Percentiles rank a stretch among this genome's conserved stretches.
Conservation (phyloP, 2,329 filamentous ascomycete species). For the Alternaria incomplexa region DNA sequence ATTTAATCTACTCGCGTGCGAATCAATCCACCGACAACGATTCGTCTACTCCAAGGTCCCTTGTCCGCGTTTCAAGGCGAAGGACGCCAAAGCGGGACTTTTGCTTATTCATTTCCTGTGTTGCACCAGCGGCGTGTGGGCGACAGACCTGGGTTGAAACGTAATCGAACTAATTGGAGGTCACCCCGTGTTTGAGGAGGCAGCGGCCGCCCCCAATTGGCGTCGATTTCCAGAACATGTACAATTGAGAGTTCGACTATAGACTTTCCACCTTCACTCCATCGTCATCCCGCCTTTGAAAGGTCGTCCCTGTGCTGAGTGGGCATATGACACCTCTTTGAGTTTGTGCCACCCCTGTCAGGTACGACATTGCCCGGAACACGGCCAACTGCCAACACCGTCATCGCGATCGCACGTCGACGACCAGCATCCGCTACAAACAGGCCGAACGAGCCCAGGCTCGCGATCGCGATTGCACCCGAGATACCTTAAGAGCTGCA, state of each 20-base stretch:
- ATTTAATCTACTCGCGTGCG: conserved; percentile 15
- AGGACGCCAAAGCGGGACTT: conserved; percentile 17
- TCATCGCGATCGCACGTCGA: conserved; percentile 3
- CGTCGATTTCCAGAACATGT: conserved; percentile 13
- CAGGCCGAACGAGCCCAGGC: conserved; percentile 16
- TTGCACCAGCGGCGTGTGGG: conserved; percentile 11
- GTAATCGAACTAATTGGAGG: conserved; percentile 15
- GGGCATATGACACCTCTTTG: conserved; percentile 18
- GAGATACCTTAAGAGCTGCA: conserved; percentile 18
- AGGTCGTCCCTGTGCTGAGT: conserved; percentile 5
- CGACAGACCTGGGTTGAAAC: conserved; percentile 21
- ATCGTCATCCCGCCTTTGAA: conserved; percentile 6
- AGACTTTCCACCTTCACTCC: conserved; percentile 16
- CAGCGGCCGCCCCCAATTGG: conserved; percentile 29
- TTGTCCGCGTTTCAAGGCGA: conserved; percentile 18
- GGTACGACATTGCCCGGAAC: conserved; percentile 24
- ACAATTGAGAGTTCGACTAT: conserved; percentile 3
- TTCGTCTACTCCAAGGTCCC: conserved; percentile 2
- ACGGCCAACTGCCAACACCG: neutral
- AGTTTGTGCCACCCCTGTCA: conserved; percentile 30
- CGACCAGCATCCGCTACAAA: conserved; percentile 10
- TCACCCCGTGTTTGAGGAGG: conserved; percentile 27
- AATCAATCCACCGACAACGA: conserved; percentile 3
- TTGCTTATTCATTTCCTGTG: conserved; percentile 16
- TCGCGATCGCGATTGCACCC: conserved; percentile 2